phyloP scores from a whole-genome alignment of 305 asterid genomes.

The Ilex paraguariensis region DNA sequence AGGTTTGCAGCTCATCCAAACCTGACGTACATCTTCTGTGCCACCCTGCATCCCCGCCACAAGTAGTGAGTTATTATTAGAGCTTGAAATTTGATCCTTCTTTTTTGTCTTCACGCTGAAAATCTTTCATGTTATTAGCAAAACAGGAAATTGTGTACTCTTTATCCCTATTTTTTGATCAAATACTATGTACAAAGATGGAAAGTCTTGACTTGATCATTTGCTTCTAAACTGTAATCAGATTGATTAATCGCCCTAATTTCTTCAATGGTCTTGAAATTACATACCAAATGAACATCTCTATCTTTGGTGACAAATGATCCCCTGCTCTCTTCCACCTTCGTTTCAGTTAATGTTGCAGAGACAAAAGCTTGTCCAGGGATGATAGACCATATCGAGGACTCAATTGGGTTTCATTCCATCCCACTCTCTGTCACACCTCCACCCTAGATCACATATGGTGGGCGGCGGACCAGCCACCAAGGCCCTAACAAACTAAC shows the following conservation, averaged over 20 bases:
- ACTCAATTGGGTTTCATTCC: too few species aligned
- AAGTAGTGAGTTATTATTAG: too few species aligned
- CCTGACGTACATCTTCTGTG: constrained; percentile 44
- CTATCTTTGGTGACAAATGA: too few species aligned
- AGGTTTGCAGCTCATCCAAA: constrained; percentile 53
- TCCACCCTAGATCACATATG: too few species aligned
- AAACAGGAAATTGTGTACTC: constrained; percentile 27
- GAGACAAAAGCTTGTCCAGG: constrained; percentile 41
- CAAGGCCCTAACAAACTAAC: too few species aligned
- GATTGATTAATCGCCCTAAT: constrained; percentile 34
- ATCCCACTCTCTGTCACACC: too few species aligned
- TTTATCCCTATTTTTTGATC: constrained; percentile 5
- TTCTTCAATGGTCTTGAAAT: constrained; percentile 66
- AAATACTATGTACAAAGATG: constrained; percentile 2
- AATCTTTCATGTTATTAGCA: constrained; percentile 63
- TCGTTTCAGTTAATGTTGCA: neutral
- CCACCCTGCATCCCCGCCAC: constrained; percentile 36
- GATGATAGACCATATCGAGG: constrained; percentile 48
- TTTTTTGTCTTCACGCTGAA: constrained; percentile 29
- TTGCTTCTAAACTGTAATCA: constrained; percentile 11
- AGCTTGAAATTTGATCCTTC: neutral
- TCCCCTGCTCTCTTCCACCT: too few species aligned
- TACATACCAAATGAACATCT: constrained; percentile 32
- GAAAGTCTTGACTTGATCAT: constrained; percentile 1
- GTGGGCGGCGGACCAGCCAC: too few species aligned